Base-by-base conservation (phyloP, 2,329 filamentous ascomycete species). In the Cadophora luteo-olivacea region DNA sequence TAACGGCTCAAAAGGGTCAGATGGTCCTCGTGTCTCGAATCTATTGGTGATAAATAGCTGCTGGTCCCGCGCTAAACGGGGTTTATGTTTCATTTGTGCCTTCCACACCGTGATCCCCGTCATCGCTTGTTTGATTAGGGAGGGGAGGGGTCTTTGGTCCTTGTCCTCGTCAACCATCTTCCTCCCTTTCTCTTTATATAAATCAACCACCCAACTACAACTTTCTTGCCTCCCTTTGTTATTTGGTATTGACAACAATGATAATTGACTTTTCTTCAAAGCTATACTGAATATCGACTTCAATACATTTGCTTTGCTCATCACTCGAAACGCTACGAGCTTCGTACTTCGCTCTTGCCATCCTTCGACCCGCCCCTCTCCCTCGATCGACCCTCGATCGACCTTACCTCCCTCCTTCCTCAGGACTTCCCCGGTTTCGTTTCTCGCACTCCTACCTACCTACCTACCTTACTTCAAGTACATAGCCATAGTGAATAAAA, bases 401-500 rank as follows among this genome's bases (percentile, higher is more conserved):
- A 64, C 3, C 49, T 22, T 25, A 32, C 33, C 49, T 52, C 32
- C 49, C n/a, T 41, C 69, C 68, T 51, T 49, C 66, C 48, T 38
- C 61, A 68, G 70, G 64, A 70, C 36, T 67, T 55, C 68, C 41
- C 41, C 70, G 61, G 66, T 73, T 71, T 73, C 71, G 72, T 70
- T 73, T 73, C 64, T 74, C 71, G 70, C 70, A 68, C 68, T 66
- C 71, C 69, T 68, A 55, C 52, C 24, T 58, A 55, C 54, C 72
- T 55, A 67, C 60, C 64, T 78, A 72, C 70, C 68, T 62, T 78
- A 72, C 70, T 67, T 74, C 76, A 80, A 80, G 78, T 83, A 83
- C 77, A 80, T 77, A 83, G 82, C 79, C 79, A 80, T 84, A 84
- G 81, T 81, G 79, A 84, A 84, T 82, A 83, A 83, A 81, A 79